Percentiles rank a stretch among this genome's conserved stretches.
Conservation (phyloP, 2,329 filamentous ascomycete genomes). For the Nigrograna mackinnonii region DNA sequence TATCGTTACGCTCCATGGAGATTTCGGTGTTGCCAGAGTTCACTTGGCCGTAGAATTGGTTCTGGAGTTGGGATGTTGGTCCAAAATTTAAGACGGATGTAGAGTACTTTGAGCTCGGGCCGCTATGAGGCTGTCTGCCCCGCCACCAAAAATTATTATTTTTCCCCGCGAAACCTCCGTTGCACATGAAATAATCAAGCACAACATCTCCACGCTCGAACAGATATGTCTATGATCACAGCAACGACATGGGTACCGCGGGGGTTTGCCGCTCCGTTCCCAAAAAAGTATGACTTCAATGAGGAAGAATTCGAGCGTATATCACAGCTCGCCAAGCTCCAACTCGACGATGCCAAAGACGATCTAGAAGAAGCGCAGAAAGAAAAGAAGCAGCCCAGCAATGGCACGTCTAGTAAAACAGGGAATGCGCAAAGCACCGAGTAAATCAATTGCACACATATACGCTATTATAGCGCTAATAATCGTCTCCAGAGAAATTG, state of each 20-base stretch:
- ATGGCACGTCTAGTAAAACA: slow-evolving; percentile 18
- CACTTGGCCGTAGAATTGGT: too few species aligned
- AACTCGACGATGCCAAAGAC: slow-evolving; percentile 89
- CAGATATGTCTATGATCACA: slow-evolving; percentile 58
- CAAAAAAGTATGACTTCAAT: slow-evolving; percentile 54
- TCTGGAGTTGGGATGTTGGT: too few species aligned
- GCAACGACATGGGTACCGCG: slow-evolving; percentile 58
- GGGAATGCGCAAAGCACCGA: slow-evolving; percentile 22
- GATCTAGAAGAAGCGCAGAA: slow-evolving; percentile 66
- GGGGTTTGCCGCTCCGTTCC: slow-evolving; percentile 54
- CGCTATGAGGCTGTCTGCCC: slow-evolving; percentile 1
- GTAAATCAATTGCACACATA: slow-evolving; percentile 5
- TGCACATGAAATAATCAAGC: background rate
- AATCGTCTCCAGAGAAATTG: slow-evolving; percentile 48
- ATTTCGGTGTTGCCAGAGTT: too few species aligned
- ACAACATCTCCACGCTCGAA: slow-evolving; percentile 3
- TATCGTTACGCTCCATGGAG: slow-evolving; percentile 47
- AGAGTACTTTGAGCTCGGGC: slow-evolving; percentile 3
- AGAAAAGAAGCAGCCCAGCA: slow-evolving; percentile 38
- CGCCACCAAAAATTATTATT: slow-evolving; percentile 6
- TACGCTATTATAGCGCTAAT: background rate
- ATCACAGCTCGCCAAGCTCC: slow-evolving; percentile 57
- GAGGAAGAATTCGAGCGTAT: slow-evolving; percentile 57
- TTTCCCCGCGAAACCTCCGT: slow-evolving; percentile 8
- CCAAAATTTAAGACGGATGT: background rate